Conservation (phyloP, 805 yeast genomes). For the Candida pseudofarinosa region DNA sequence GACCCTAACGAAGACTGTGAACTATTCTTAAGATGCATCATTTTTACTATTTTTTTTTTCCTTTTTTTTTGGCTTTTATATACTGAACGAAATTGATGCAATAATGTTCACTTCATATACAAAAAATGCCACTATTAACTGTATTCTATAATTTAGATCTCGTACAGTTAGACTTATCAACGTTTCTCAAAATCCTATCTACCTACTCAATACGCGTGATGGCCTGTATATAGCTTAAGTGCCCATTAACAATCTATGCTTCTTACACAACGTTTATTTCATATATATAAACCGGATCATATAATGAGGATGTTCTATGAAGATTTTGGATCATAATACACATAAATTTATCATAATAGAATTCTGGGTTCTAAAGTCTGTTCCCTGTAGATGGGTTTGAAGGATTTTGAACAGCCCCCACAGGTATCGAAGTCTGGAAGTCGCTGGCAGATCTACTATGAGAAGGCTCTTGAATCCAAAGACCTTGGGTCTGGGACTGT, state of each 20-base stretch:
- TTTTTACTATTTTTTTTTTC: slow-evolving; percentile 1
- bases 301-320: too few species aligned
- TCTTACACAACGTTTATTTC: too few species aligned
- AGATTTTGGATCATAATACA: too few species aligned
- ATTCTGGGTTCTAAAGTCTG: slow-evolving; percentile 7
- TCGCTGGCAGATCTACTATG: slow-evolving; percentile 8
- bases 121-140: not conserved
- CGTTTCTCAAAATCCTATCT: not conserved
- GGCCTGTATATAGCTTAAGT: not conserved
- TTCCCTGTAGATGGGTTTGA: slow-evolving; percentile 7
- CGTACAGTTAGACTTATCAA: not conserved
- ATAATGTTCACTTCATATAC: not conserved
- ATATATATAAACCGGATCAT: too few species aligned
- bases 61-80: too few species aligned
- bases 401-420: slow-evolving; percentile 8
- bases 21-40: slow-evolving; percentile 16
- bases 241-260: too few species aligned
- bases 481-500: slow-evolving; percentile 7
- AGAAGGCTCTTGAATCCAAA: not conserved
- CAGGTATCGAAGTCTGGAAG: slow-evolving; percentile 11
- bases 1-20: slow-evolving; percentile 21
- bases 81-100: too few species aligned
- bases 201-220: not conserved
- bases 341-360: too few species aligned
- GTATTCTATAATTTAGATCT: too few species aligned